Evolutionary conservation across 2,329 filamentous ascomycete genomes (phyloP).

Genomic region (Fusarium buharicum): DNA sequence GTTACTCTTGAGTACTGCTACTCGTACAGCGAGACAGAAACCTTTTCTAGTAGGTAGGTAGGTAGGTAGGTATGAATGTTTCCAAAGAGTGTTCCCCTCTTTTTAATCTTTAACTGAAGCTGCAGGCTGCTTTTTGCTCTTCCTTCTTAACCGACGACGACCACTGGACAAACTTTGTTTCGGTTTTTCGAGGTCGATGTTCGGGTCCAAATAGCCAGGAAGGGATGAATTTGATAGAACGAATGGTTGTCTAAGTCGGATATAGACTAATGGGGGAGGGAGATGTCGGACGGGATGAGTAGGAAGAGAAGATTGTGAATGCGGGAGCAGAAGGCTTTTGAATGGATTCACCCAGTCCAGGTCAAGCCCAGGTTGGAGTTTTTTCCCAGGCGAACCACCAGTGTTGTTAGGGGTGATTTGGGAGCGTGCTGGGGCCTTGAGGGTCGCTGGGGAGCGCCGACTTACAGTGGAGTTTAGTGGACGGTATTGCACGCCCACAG

Average conservation of each 20-base stretch:
- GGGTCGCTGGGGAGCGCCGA: constrained; percentile 40
- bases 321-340: constrained; percentile 55
- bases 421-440: constrained; percentile 41
- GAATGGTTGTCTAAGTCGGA: constrained; percentile 32
- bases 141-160: constrained; percentile 8
- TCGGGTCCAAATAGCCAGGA: constrained; percentile 6
- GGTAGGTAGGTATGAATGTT: neutral
- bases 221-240: constrained; percentile 8
- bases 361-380: constrained; percentile 42
- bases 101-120: constrained; percentile 10
- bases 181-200: constrained; percentile 8
- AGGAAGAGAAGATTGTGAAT: constrained; percentile 47
- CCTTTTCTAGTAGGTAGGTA: constrained; percentile 2
- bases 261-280: constrained; percentile 21
- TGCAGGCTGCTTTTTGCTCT: neutral
- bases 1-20: constrained; percentile 31
- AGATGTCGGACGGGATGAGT: constrained; percentile 45
- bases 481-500: constrained; percentile 17
- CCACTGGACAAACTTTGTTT: constrained; percentile 13
- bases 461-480: constrained; percentile 40
- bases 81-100: constrained; percentile 23
- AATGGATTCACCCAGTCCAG: constrained; percentile 48
- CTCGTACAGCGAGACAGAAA: constrained; percentile 32
- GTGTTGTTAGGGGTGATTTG: constrained; percentile 52
- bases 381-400: constrained; percentile 46